Base-by-base conservation (phyloP, 352 stramenopile species). In the Phytophthora cryptogea region DNA sequence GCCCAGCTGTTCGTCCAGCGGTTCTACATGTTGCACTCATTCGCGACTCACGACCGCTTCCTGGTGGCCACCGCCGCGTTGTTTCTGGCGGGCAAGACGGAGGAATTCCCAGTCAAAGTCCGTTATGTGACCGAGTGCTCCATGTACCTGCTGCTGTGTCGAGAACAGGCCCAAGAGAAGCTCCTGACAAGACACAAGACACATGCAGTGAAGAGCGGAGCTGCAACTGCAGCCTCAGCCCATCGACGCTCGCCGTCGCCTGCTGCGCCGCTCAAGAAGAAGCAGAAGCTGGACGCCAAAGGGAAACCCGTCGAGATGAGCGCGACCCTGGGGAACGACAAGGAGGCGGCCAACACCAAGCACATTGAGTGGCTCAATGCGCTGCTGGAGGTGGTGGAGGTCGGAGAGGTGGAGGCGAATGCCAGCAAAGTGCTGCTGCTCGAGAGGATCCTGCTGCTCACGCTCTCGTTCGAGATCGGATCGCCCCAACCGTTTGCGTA, bases 21-120 rank as follows among this genome's bases (percentile, higher is more conserved):
- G 5, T 94, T 94, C 69, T 94, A 87, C 63, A 79, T 83, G 75
- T 40, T 91, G 50, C 85, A 94, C 58, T 83, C 85, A 35, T 91
- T 94, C 51, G 57, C 67, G n/a, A 72, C 72, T 13, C 85, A 94
- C 62, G 85, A 94, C 54, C 85, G 85, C 27, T 94, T 91, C 70
- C 58, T 92, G 27, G 76, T 94, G 13, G 85, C 77, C 8, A 89
- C 85, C 1, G 80, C 82, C 0, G 80, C 80, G 47, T 63, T 94
- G n/a, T 94, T 92, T 40, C 70, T 94, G 14, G 81, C 80, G 0
- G 75, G 72, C 41, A 94, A 94, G 68, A 74, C 68, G 16, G 84
- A 91, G 61, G 85, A 94, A 33, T 91, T 90, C 59, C 70, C 79
- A 1, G 79, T 94, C 47, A 91, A 94, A 57, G 71, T 92, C 41